Evolutionary conservation across 345 rosid genomes (phyloP).

Genomic region (Noccaea bulbosa): DNA sequence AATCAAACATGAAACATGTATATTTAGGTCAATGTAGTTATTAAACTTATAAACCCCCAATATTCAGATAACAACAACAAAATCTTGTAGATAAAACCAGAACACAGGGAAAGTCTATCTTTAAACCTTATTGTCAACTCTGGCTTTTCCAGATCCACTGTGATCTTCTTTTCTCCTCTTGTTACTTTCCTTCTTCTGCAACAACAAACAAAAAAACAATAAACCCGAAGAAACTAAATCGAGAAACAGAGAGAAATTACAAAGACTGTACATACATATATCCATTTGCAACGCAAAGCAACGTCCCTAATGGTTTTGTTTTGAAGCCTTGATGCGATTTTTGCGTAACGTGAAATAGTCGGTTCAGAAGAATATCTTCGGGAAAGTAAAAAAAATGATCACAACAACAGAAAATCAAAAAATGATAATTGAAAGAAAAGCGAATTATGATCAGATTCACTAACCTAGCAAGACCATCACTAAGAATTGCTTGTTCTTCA

Average conservation of each 20-base stretch:
- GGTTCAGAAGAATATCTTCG: slow-evolving; percentile 56
- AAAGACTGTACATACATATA: slow-evolving; percentile 52
- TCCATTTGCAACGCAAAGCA: slow-evolving; percentile 79
- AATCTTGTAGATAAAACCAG: background rate
- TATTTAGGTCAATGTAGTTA: too few species aligned
- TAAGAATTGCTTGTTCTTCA: slow-evolving; percentile 10
- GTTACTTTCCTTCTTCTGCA: slow-evolving; percentile 65
- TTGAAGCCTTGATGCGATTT: slow-evolving; percentile 59
- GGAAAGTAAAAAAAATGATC: background rate
- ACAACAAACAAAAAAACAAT: background rate
- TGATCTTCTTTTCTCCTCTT: slow-evolving; percentile 78
- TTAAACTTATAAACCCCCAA: background rate
- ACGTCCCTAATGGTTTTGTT: slow-evolving; percentile 78
- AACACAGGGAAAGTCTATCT: background rate
- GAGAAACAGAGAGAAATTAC: slow-evolving; percentile 2
- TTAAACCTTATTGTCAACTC: slow-evolving; percentile 63
- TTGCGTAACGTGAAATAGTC: slow-evolving; percentile 55
- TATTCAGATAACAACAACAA: background rate
- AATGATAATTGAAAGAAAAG: background rate
- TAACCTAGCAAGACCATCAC: slow-evolving; percentile 23
- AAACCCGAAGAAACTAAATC: background rate
- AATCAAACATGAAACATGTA: slow-evolving; percentile 6
- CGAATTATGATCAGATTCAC: background rate
- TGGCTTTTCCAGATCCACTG: slow-evolving; percentile 52
- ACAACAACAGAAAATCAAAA: background rate